Percentiles rank a stretch among this genome's conserved stretches.
These are phyloP conservation scores for Quercus variabilis DNA, from an alignment of 306 rosid species.

Conservation along the genomic window DNA sequence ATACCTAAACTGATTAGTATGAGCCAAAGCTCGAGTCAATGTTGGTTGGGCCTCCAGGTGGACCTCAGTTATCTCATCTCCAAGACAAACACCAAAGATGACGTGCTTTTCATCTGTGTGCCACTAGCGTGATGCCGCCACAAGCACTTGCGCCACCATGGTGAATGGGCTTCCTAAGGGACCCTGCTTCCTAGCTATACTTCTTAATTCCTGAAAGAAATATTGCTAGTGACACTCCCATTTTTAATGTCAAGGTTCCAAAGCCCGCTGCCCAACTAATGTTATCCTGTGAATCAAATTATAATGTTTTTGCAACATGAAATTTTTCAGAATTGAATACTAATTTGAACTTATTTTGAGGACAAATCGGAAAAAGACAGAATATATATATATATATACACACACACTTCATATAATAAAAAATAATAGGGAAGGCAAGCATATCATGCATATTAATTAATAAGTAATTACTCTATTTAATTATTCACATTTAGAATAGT, in stretches of 20 bases:
- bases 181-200: constrained; percentile 12
- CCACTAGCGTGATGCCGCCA: constrained; percentile 26
- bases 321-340: too few species aligned
- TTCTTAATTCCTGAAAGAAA: constrained; percentile 25
- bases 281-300: constrained; percentile 28
- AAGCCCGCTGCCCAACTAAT: constrained; percentile 39
- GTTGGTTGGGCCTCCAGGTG: not conserved
- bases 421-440: too few species aligned
- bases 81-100: constrained; percentile 9
- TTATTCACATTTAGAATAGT: too few species aligned
- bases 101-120: constrained; percentile 4
- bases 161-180: constrained; percentile 39
- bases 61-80: not conserved
- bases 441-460: too few species aligned
- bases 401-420: too few species aligned
- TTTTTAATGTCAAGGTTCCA: constrained; percentile 25
- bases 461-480: too few species aligned
- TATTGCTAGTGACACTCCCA: constrained; percentile 20
- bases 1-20: constrained; percentile 42
- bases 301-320: too few species aligned
- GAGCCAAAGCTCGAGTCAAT: not conserved
- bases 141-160: constrained; percentile 29
- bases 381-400: too few species aligned
- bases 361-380: too few species aligned
- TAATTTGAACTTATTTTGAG: too few species aligned